Evolutionary conservation across 2,329 filamentous ascomycete genomes (phyloP), one percentile per base, ranked within the genome.

Genomic region (Atkinsonella texensis): DNA sequence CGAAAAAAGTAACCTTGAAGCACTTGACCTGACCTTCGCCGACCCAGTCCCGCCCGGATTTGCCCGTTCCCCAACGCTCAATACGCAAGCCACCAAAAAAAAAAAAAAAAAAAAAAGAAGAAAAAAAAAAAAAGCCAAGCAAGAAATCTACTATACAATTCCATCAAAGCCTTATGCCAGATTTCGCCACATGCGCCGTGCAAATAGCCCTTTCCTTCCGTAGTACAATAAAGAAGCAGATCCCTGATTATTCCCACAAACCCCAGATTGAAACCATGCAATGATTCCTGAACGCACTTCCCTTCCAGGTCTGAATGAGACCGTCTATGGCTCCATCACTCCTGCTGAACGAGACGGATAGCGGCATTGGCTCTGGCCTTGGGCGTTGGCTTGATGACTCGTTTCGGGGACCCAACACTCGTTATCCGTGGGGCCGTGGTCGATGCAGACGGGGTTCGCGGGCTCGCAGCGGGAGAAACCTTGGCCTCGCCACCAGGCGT

Each of bases 341-440:
- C 52, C 9, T 50, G 35, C 13, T 31, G n/a, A 18, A 54, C 48
- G 18, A 53, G 11, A 18, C 49, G 46, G 31, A 56, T 51, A 17
- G 42, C 42, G 35, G 51, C 47, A 32, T 53, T 53, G 18, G 46
- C 51, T 49, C 48, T 55, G 10, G 55, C 54, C 39, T 51, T 51
- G 51, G 55, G 50, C n/a, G 53, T 49, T 11, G 47, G 53, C 46
- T 54, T 54, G 35, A 54, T 49, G 40, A 54, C n/a, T 23, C 53
- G 38, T 17, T 50, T 46, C 12, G 46, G 44, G 1, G 50, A 53
- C 23, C n/a, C 41, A 17, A 45, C 13, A 13, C 39, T 46, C 28
- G 31, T 15, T 10, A 20, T 20, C 7, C 11, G 40, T 20, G 43
- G 28, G 12, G 18, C 23, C 23, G 33, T 40, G 13, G 31, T 47